Evolutionary conservation across 768 basidiomycete species (phyloP).

Genomic region (Amanita molliuscula): DNA sequence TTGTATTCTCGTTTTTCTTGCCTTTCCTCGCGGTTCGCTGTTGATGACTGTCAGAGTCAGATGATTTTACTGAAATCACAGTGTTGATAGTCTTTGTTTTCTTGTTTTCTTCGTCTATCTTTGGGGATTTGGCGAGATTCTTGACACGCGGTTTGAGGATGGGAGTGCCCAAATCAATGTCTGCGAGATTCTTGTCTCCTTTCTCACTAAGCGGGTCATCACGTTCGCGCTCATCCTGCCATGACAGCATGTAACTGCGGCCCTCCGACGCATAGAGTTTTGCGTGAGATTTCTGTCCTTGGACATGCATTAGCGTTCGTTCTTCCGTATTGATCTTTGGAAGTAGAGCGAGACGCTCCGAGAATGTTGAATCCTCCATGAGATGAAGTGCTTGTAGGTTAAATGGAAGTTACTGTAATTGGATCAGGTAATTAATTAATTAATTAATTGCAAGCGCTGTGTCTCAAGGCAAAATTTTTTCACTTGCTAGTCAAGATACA

Average conservation of each 20-base stretch:
- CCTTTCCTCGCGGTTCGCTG: neutral
- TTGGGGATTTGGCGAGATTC: neutral
- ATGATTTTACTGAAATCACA: neutral
- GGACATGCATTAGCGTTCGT: conserved; percentile 37
- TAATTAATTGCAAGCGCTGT: too few species aligned
- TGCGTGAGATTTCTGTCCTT: conserved; percentile 34
- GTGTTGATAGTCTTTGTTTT: neutral
- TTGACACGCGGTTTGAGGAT: conserved; percentile 37
- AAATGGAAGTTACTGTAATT: too few species aligned
- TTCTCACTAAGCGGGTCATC: neutral
- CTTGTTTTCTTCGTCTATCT: neutral
- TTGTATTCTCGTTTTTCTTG: neutral
- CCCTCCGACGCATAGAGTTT: conserved; percentile 35
- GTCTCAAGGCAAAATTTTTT: too few species aligned
- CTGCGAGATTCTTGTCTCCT: conserved; percentile 5
- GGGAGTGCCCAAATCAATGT: conserved; percentile 42
- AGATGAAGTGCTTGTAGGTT: too few species aligned
- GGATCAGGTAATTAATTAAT: too few species aligned
- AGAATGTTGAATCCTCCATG: neutral
- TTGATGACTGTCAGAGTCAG: neutral
- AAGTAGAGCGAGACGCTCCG: conserved; percentile 15
- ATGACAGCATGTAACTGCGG: conserved; percentile 18
- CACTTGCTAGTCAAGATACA: neutral
- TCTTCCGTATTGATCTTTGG: conserved; percentile 30
- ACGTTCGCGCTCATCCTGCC: conserved; percentile 10